A percentile compares a stretch with the other conserved stretches of the same genome.
phyloP scores from a whole-genome alignment of 2,329 filamentous ascomycete species.

The Ophiosphaerella herpotricha region DNA sequence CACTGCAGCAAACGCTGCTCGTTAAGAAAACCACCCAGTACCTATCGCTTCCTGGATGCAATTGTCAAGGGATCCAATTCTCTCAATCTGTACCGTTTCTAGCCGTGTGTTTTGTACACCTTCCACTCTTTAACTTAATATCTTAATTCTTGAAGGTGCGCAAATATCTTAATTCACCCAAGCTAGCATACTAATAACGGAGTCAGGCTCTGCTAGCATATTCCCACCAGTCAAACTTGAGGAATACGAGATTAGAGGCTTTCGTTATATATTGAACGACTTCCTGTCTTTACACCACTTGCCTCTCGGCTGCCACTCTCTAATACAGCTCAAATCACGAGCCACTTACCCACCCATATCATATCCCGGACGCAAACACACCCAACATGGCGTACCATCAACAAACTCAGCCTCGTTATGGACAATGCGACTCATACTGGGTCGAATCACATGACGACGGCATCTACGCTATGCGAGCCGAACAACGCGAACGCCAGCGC shows the following conservation, averaged over 20 bases:
- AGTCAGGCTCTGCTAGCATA: constrained; percentile 43
- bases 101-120: constrained; percentile 38
- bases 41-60: constrained; percentile 50
- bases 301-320: constrained; percentile 57
- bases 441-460: constrained; percentile 65
- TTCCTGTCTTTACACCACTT: constrained; percentile 58
- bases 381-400: constrained; percentile 61
- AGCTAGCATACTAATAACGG: constrained; percentile 13
- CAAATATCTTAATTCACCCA: constrained; percentile 3
- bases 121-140: constrained; percentile 51
- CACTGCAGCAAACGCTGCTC: constrained; percentile 38
- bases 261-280: constrained; percentile 60
- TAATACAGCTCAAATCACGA: constrained; percentile 49
- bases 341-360: constrained; percentile 26
- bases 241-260: constrained; percentile 42
- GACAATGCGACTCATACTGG: constrained; percentile 71
- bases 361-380: constrained; percentile 18
- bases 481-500: constrained; percentile 75
- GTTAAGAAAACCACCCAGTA: constrained; percentile 43
- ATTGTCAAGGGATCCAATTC: constrained; percentile 47
- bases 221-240: constrained; percentile 42
- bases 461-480: constrained; percentile 61
- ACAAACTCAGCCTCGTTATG: constrained; percentile 58
- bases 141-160: constrained; percentile 56
- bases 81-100: constrained; percentile 39